Evolutionary conservation across 345 rosid genomes (phyloP).

Genomic region (Anastatica hierochuntica): DNA sequence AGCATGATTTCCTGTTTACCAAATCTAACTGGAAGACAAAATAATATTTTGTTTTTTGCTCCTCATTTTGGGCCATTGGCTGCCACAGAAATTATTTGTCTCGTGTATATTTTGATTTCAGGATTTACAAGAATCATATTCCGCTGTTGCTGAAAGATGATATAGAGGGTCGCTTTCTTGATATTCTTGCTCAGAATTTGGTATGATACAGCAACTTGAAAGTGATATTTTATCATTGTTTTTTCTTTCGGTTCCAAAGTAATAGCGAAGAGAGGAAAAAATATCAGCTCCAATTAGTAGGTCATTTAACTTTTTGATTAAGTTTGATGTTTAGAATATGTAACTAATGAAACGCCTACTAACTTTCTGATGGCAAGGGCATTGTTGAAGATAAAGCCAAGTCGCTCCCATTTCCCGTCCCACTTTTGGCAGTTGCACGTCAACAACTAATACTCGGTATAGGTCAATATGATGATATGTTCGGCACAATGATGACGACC

Average conservation of each 20-base stretch:
- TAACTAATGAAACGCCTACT: conserved; percentile 22
- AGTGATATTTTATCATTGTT: not conserved
- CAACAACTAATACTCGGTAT: conserved; percentile 79
- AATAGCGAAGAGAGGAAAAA: not conserved
- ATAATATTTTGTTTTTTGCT: not conserved
- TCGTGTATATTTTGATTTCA: conserved; percentile 23
- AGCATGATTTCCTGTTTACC: too few species aligned
- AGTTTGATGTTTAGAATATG: conserved; percentile 12
- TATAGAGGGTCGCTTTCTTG: conserved; percentile 37
- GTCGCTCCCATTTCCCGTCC: conserved; percentile 65
- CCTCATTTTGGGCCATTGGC: not conserved
- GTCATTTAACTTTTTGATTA: not conserved
- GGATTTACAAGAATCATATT: conserved; percentile 70
- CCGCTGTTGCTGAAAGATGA: conserved; percentile 51
- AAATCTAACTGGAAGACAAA: not conserved
- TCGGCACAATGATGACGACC: not conserved
- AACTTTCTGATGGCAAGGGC: conserved; percentile 42
- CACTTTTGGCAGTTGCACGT: conserved; percentile 66
- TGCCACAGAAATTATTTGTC: not conserved
- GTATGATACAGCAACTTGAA: conserved; percentile 30
- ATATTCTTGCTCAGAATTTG: conserved; percentile 49
- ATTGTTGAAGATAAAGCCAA: conserved; percentile 60
- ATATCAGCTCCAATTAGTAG: not conserved
- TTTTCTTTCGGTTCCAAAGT: not conserved
- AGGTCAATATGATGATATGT: not conserved